These are phyloP conservation scores for Zasmidium citrigriseum DNA, from an alignment of 2,329 filamentous ascomycete species.

Conservation along the genomic window DNA sequence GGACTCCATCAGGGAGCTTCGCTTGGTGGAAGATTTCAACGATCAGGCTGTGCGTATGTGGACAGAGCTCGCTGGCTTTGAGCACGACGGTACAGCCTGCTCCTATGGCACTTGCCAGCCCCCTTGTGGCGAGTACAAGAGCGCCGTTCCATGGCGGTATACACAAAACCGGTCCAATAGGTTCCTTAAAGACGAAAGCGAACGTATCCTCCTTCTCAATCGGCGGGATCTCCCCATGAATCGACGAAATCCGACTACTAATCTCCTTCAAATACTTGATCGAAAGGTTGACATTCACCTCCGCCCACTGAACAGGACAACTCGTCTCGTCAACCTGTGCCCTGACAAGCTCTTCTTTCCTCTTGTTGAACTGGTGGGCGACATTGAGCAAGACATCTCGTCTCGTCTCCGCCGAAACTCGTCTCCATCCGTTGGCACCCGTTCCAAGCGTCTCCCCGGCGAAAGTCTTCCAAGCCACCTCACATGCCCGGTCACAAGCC, in stretches of 20 bases:
- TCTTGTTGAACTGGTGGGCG: conserved; percentile 32
- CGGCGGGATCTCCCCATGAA: conserved; percentile 53
- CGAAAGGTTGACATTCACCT: conserved; percentile 34
- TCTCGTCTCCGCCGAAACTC: conserved; percentile 27
- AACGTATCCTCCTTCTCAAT: conserved; percentile 52
- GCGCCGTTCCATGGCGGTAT: conserved; percentile 79
- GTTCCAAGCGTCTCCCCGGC: conserved; percentile 16
- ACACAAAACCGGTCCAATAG: conserved; percentile 74
- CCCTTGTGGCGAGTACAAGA: conserved; percentile 49
- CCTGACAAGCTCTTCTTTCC: conserved; percentile 27
- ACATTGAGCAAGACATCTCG: conserved; percentile 33
- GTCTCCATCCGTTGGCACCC: conserved; percentile 29
- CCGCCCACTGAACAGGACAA: conserved; percentile 42
- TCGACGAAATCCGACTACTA: conserved; percentile 44
- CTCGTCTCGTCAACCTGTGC: conserved; percentile 34
- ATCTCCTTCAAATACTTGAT: conserved; percentile 33
- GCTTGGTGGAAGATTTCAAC: conserved; percentile 68
- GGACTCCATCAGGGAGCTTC: conserved; percentile 71
- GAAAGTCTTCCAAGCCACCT: conserved; percentile 33
- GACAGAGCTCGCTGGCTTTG: conserved; percentile 70
- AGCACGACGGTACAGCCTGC: conserved; percentile 74
- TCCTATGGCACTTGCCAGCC: conserved; percentile 61
- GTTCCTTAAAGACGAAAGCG: conserved; percentile 71
- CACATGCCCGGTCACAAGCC: conserved; percentile 28
- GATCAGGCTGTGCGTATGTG: conserved; percentile 64